Evolutionary conservation across 1,284 basidiomycete species (phyloP), one percentile per base, ranked within the genome.

Genomic region (Puccinia coronata): DNA sequence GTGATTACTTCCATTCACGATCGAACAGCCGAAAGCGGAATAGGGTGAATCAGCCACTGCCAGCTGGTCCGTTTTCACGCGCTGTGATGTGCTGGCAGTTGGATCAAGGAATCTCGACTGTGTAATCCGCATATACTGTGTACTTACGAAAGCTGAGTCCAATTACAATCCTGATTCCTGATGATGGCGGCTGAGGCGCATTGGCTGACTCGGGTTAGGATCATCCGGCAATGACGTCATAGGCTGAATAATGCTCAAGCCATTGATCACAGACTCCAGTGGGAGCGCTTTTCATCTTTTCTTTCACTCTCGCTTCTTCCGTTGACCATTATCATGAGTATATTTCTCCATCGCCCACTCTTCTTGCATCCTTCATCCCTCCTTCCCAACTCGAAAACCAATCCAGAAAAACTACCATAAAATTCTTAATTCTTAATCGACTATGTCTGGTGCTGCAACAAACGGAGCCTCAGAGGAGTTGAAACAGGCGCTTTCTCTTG

Each of bases 21-120:
- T 87, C 87, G 84, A 87, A 87, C 87, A 92, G 91, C 0, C 92
- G 92, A 84, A 92, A 92, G 83, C 90, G 88, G 83, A 89, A 89
- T n/a, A 88, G 92, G 71, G 92, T 92, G 83, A 88, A 90, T 31
- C 51, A 53, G 51, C 51, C 51, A 23, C 16, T n/a, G n/a, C n/a
- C n/a, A n/a, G n/a, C 51, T 23, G 12, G 18, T 53, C 16, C 18
- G 51, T 5, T 53, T 53, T 53, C 51, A 53, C 23, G 51, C 51
- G 51, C 51, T 53, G n/a, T 23, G 51, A 51, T 51, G 8, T n/a
- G 1, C 20, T 23, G 0, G 51, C 3, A 1, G 8, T 12, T 12
- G 59, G 11, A 36, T 61, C 61, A 6, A 39, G 39, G 20, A 5
- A n/a, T n/a, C 36, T n/a, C 39, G 61, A 36, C n/a, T n/a, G n/a